Conservation (phyloP, 768 basidiomycete species). For the Suillus hirtellus region DNA sequence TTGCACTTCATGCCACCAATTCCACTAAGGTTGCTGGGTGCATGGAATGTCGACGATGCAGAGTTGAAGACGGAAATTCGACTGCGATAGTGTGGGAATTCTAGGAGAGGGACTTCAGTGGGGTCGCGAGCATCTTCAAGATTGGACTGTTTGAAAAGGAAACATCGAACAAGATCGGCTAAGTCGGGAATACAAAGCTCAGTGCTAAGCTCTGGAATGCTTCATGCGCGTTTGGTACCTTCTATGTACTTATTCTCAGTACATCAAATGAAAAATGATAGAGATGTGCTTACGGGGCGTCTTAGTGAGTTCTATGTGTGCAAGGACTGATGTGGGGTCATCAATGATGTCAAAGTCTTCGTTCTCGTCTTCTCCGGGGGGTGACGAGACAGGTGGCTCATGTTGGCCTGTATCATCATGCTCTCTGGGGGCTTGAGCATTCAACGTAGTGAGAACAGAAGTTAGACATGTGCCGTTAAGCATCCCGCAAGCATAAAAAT, state of each 20-base stretch:
- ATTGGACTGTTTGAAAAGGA: slow-evolving; percentile 27
- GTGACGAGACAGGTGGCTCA: neutral
- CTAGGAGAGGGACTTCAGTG: slow-evolving; percentile 16
- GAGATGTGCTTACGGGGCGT: slow-evolving; percentile 12
- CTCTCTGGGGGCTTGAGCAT: slow-evolving; percentile 1
- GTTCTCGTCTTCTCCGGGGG: slow-evolving; percentile 10
- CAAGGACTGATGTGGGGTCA: slow-evolving; percentile 5
- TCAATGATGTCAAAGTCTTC: slow-evolving; percentile 11
- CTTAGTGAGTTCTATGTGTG: slow-evolving; percentile 16
- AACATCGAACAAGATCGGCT: slow-evolving; percentile 23
- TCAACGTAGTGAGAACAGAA: neutral
- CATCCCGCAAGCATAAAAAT: slow-evolving; percentile 25
- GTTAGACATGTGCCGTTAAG: slow-evolving; percentile 10
- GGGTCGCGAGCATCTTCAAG: slow-evolving; percentile 13
- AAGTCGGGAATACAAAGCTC: slow-evolving; percentile 19
- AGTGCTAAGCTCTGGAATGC: slow-evolving; percentile 12
- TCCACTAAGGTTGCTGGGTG: slow-evolving; percentile 36
- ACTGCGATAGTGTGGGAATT: slow-evolving; percentile 13
- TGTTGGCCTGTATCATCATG: neutral
- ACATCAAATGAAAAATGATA: neutral
- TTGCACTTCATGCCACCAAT: slow-evolving; percentile 30
- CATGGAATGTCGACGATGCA: slow-evolving; percentile 12
- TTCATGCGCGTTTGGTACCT: slow-evolving; percentile 20
- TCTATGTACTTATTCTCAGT: slow-evolving; percentile 5
- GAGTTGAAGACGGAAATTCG: slow-evolving; percentile 11